Conservation (phyloP, 257 asterid genomes). For the Solanum stenotomum region DNA sequence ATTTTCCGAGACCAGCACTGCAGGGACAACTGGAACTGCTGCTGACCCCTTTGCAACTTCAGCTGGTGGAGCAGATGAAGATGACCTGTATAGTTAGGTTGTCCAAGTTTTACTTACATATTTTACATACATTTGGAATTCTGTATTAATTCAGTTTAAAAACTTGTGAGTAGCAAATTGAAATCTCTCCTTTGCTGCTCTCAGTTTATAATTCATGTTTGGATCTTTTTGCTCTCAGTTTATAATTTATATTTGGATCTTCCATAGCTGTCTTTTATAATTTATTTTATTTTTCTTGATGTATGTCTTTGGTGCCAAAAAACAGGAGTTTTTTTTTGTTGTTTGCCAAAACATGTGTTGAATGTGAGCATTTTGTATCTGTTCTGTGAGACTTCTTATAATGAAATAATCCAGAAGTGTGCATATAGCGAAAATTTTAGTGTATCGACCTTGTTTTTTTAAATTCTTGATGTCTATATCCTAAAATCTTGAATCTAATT, state of each 20-base stretch:
- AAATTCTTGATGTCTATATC: too few species aligned
- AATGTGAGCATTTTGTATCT: not conserved
- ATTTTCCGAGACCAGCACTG: conserved; percentile 26
- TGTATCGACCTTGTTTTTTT: too few species aligned
- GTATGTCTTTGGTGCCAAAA: not conserved
- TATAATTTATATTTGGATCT: not conserved
- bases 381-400: not conserved
- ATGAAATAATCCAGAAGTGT: not conserved
- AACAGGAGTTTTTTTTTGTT: not conserved
- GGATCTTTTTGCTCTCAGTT: not conserved
- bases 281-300: not conserved
- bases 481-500: too few species aligned
- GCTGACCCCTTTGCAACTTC: conserved; percentile 33
- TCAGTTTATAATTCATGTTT: not conserved
- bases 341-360: not conserved
- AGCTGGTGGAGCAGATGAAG: conserved; percentile 28
- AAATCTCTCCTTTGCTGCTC: not conserved
- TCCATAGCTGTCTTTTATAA: not conserved
- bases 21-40: conserved; percentile 10
- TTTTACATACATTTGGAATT: not conserved
- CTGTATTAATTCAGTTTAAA: not conserved
- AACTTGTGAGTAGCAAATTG: not conserved
- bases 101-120: not conserved
- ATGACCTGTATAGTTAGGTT: conserved; percentile 29
- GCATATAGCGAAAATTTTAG: not conserved